Conservation (phyloP, 2,329 filamentous ascomycete genomes). For the Penicillium paneum region DNA sequence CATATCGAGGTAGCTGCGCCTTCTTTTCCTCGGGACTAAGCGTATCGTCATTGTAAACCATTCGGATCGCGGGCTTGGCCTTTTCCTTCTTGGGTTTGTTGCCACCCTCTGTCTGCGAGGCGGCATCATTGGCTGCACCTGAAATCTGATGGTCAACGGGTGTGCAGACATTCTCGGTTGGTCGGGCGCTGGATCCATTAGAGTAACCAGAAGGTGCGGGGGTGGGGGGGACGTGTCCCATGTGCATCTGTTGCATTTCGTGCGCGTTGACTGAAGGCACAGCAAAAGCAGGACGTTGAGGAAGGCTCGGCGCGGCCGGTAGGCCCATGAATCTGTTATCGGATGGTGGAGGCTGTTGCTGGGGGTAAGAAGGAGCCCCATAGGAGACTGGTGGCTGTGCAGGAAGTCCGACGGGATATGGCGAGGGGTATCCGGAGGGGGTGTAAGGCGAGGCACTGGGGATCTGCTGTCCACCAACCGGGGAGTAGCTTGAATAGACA, state of each 20-base stretch:
- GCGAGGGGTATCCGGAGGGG: slow-evolving; percentile 32
- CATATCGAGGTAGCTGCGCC: slow-evolving; percentile 73
- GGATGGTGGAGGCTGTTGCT: slow-evolving; percentile 40
- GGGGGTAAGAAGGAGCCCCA: slow-evolving; percentile 43
- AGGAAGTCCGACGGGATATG: slow-evolving; percentile 30
- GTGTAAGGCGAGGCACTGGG: slow-evolving; percentile 33
- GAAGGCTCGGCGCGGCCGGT: slow-evolving; percentile 56
- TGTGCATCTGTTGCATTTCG: slow-evolving; percentile 58
- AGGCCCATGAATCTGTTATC: slow-evolving; percentile 51
- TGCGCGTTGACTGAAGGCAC: slow-evolving; percentile 53
- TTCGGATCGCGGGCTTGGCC: slow-evolving; percentile 57
- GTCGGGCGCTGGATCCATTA: slow-evolving; percentile 29
- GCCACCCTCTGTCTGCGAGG: slow-evolving; percentile 42
- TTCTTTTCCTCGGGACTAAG: slow-evolving; percentile 87
- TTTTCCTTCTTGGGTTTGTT: slow-evolving; percentile 70
- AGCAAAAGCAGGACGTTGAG: slow-evolving; percentile 58
- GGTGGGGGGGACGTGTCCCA: slow-evolving; percentile 43
- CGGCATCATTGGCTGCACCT: slow-evolving; percentile 44
- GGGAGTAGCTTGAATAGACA: slow-evolving; percentile 36
- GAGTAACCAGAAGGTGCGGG: slow-evolving; percentile 24
- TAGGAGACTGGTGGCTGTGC: slow-evolving; percentile 29
- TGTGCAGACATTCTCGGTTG: slow-evolving; percentile 33
- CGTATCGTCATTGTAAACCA: slow-evolving; percentile 79
- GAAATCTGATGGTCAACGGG: slow-evolving; percentile 53
- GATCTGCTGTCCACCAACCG: slow-evolving; percentile 37